A percentile compares a stretch with the other conserved stretches of the same genome.
Conservation (phyloP, 305 asterid genomes). For the Lippia alba region DNA sequence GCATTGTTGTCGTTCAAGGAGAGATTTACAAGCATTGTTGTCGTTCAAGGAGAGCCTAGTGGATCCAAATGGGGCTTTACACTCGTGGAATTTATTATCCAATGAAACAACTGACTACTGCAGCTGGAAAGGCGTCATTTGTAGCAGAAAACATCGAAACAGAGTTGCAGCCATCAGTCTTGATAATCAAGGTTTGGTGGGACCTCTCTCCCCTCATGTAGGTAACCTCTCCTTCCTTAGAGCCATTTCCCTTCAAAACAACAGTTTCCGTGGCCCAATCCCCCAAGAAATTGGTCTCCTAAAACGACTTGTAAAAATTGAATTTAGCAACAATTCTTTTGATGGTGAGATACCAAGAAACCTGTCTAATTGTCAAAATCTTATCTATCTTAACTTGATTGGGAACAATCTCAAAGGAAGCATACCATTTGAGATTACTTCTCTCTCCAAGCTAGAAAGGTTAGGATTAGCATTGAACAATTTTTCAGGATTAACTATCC, state of each 20-base stretch:
- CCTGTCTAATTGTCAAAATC: conserved; percentile 35
- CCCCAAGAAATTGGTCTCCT: conserved; percentile 41
- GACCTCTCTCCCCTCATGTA: conserved; percentile 38
- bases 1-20: too few species aligned
- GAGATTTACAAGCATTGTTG: too few species aligned
- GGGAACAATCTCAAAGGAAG: conserved; percentile 30
- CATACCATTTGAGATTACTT: conserved; percentile 33
- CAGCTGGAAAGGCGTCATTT: conserved; percentile 34
- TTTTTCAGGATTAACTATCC: conserved; percentile 34
- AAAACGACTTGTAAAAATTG: conserved; percentile 14
- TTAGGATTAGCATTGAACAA: conserved; percentile 25
- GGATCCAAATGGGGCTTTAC: too few species aligned
- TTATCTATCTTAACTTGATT: conserved; percentile 38
- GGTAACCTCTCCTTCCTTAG: conserved; percentile 24
- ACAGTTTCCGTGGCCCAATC: conserved; percentile 38
- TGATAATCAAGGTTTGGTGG: conserved; percentile 31
- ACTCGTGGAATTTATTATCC: too few species aligned
- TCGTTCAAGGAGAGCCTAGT: too few species aligned
- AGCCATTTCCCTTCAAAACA: conserved; percentile 20
- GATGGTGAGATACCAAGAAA: conserved; percentile 44
- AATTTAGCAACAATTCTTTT: conserved; percentile 8
- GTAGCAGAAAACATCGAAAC: not conserved
- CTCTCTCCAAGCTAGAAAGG: conserved; percentile 28
- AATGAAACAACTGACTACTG: conserved; percentile 20
- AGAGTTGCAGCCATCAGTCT: conserved; percentile 30